Base-by-base conservation (phyloP, 805 yeast genomes). In the Saccharomycopsis oosterbeekiorum region DNA sequence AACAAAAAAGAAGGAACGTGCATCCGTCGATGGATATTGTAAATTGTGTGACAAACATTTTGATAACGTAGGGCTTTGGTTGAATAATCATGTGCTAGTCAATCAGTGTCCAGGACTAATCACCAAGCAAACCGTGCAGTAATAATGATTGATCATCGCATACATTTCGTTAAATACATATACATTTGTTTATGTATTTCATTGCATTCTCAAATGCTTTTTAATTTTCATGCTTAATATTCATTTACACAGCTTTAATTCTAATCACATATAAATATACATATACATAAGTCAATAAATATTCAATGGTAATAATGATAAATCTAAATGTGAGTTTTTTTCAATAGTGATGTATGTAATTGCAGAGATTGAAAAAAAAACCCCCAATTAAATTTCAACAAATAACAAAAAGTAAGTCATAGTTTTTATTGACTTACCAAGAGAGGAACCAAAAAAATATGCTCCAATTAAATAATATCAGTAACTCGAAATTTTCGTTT, bases 11-110 rank as follows among this genome's bases (percentile, higher is more conserved):
- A 84, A 81, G 63, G 86, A 89, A 67, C 79, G 97, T 64, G 72
- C 74, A 17, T 78, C 80, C 56, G 88, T 85, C 42, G 70, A 77
- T n/a, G 97, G 97, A 9, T 75, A 76, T 61, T 92, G 97, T 74
- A 83, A 85, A 69, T 85, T 82, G 70, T 92, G 97, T 73, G 86
- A 85, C 34, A 70, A 72, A 68, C 73, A 72, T 59, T 91, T 89
- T 68, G 73, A 70, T 8, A 84, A 80, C 64, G 96, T 88, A 37
- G 93, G 88, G 64, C 84, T 79, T 50, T 92, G 97, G 97, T 75
- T 92, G 64, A 72, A 75, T 43, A 75, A 77, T 26, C 97, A 92
- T 72, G 82, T 92, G 53, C 53, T 64, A 36, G 57, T 29, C 19
- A 53, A 56, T 21, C 37, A 37, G 17, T 64, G 66, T 58, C 55